These are phyloP conservation scores for Starmerella tilneyi DNA, from an alignment of 805 yeast genomes.

Conservation along the genomic window DNA sequence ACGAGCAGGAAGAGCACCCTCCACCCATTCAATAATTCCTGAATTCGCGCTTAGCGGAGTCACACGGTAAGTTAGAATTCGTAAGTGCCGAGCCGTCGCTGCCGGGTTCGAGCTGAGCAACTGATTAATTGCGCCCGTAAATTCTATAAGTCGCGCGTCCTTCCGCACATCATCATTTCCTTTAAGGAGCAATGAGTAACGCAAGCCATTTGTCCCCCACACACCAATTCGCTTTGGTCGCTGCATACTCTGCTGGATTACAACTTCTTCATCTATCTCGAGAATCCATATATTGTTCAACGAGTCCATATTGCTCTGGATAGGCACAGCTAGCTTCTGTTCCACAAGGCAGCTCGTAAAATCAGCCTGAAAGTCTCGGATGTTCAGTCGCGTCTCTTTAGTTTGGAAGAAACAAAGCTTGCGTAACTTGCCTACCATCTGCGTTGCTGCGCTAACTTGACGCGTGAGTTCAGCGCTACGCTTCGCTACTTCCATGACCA, in stretches of 20 bases:
- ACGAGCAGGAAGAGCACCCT: conserved; percentile 61
- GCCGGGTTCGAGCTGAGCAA: conserved; percentile 56
- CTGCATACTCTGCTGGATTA: conserved; percentile 70
- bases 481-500: conserved; percentile 7
- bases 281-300: conserved; percentile 35
- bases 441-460: conserved; percentile 3
- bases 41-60: conserved; percentile 74
- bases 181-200: conserved; percentile 70
- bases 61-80: conserved; percentile 75
- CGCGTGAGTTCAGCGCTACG: neutral
- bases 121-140: conserved; percentile 76
- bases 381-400: conserved; percentile 6
- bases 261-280: conserved; percentile 56
- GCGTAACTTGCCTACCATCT: conserved; percentile 1
- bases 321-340: conserved; percentile 25
- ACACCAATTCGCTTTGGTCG: conserved; percentile 70
- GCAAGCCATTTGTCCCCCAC: conserved; percentile 66
- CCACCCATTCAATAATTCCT: conserved; percentile 89
- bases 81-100: conserved; percentile 59
- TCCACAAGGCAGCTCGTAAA: conserved; percentile 6
- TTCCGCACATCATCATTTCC: conserved; percentile 85
- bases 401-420: conserved; percentile 1
- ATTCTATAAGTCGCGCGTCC: conserved; percentile 88
- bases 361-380: conserved; percentile 15
- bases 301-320: conserved; percentile 23